These are phyloP conservation scores for Stentor roeselii DNA, from an alignment of 73 alveolate species.

Conservation along the genomic window DNA sequence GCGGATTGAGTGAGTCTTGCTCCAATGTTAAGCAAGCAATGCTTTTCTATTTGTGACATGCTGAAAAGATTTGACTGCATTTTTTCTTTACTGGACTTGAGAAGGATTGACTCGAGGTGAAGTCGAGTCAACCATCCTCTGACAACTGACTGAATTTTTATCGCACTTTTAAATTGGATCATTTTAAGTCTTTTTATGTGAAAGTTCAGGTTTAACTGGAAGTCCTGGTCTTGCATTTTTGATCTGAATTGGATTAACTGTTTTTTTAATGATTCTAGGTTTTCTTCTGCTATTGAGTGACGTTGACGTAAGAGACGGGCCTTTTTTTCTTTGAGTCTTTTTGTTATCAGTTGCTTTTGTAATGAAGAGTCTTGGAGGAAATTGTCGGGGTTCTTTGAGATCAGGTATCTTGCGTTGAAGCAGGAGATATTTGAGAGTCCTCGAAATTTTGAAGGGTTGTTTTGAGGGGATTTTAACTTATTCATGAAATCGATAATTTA, in stretches of 20 bases:
- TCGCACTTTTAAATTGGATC: neutral
- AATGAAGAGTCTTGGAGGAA: neutral
- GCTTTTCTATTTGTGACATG: neutral
- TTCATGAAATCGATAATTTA: too few relatives aligned
- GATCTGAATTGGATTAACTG: neutral
- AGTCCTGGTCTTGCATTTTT: slow-evolving; percentile 5
- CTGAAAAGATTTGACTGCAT: too few relatives aligned
- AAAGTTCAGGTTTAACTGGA: too few relatives aligned
- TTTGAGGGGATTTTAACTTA: too few relatives aligned
- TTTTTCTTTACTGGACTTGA: too few relatives aligned
- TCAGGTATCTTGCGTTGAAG: neutral
- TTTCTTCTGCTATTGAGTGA: neutral
- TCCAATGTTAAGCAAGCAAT: neutral
- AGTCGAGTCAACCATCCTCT: neutral
- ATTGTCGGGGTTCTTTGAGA: neutral
- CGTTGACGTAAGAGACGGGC: neutral
- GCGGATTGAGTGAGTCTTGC: neutral
- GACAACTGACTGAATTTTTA: neutral
- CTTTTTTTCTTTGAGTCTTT: too few relatives aligned
- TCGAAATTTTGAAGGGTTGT: too few relatives aligned
- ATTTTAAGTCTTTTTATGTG: neutral
- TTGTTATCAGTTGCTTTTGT: too few relatives aligned
- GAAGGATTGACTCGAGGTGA: neutral
- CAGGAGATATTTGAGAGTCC: too few relatives aligned
- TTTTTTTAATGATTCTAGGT: too few relatives aligned